Base-by-base conservation (phyloP, 2,329 filamentous ascomycete species). In the Harringtonia aguacate region DNA sequence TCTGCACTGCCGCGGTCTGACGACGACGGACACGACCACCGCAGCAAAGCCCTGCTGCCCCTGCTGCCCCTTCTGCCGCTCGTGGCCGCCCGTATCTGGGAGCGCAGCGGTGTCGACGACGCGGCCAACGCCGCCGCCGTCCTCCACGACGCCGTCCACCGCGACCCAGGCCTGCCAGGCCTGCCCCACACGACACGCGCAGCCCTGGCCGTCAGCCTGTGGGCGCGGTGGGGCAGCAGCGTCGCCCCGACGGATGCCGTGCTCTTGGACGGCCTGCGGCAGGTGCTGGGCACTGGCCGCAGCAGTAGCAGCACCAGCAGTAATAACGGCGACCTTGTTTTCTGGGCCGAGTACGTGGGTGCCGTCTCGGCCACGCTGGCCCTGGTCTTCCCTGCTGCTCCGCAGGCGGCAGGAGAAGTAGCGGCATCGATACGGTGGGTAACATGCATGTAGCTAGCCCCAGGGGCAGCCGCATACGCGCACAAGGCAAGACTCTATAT, bases 141-240 rank as follows among this genome's bases (percentile, higher is more conserved):
- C 8, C 64, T 95, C n/a, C 79, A 88, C 53, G 69, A 77, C 48
- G 83, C 84, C 2, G 77, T 86, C 7, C 77, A 75, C 1, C 79
- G 85, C 0, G 65, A 83, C 30, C 69, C 89, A 1, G 72, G 75
- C 14, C 71, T 75, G 1, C 86, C 90, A 33, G 86, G 86, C 0
- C 63, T 94, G 22, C 80, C 78, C 2, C 88, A 95, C 57, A 61
- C 78, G 36, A 72, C 79, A 41, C 75, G 87, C 13, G 82, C 84
- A 0, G 61, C 85, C 3, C 67, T 95, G 4, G 85, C 78, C 0
- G 65, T 94, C 4, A 72, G 82, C 1, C 68, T 86, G 2, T 87
- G 79, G 52, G 79, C 83, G 37, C 72, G 87, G 51, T 94, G 86
- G 78, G 83, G 79, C 17, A 79, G 77, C 3, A 72, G 75, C 38